Evolutionary conservation across 1,284 basidiomycete species (phyloP).

Genomic region (Heterobasidion parviporum): DNA sequence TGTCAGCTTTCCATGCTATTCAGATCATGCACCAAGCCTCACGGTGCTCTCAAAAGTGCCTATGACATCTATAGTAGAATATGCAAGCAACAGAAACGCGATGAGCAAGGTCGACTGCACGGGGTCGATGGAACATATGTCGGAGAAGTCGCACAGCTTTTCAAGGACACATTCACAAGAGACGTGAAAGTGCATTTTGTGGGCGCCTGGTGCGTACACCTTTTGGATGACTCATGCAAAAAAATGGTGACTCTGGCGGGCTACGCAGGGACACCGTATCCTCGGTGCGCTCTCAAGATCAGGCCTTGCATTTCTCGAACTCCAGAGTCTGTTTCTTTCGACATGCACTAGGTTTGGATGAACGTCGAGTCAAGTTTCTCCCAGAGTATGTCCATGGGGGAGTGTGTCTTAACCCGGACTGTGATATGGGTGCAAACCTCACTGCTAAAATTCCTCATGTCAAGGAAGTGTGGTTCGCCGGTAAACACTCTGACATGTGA

Average conservation of each 20-base stretch:
- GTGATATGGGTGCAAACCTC: neutral
- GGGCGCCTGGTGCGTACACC: neutral
- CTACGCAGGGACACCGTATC: neutral
- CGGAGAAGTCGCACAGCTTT: neutral
- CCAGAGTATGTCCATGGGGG: neutral
- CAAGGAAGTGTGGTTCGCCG: neutral
- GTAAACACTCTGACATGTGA: neutral
- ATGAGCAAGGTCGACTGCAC: neutral
- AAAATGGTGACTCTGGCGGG: too few relatives aligned
- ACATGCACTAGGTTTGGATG: neutral
- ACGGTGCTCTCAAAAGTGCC: too few relatives aligned
- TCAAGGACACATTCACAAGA: neutral
- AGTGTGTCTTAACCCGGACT: neutral
- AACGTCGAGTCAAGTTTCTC: neutral
- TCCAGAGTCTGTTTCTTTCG: neutral
- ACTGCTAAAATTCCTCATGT: neutral
- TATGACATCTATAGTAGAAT: too few relatives aligned
- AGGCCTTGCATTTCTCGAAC: neutral
- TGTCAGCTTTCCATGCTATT: neutral
- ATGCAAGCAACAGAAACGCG: neutral
- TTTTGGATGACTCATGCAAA: too few relatives aligned
- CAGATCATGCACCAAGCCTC: too few relatives aligned
- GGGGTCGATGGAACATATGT: too few relatives aligned
- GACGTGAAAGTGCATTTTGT: neutral
- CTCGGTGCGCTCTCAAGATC: neutral